Percentiles rank a stretch among this genome's conserved stretches.
phyloP scores from a whole-genome alignment of 1,284 basidiomycete species.

The Papiliotrema laurentii region DNA sequence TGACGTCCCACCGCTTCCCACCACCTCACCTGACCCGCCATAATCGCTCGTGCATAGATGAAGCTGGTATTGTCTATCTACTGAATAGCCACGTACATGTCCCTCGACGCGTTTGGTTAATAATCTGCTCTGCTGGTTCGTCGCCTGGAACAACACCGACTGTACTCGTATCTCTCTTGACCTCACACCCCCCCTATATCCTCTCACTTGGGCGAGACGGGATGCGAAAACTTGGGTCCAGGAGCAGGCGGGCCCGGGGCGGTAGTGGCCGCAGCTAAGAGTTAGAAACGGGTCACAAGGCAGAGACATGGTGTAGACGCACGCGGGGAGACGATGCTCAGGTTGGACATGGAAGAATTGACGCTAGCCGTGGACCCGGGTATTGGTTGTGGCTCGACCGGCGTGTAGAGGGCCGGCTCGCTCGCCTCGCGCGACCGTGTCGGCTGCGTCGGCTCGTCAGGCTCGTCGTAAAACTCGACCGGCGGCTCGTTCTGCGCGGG shows the following conservation, averaged over 20 bases:
- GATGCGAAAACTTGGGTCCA: slow-evolving; percentile 32
- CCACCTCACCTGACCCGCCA: too few species aligned
- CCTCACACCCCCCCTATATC: not conserved
- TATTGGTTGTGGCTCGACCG: too few species aligned
- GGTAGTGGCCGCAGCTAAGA: slow-evolving; percentile 28
- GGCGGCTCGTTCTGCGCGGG: not conserved
- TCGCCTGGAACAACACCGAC: too few species aligned
- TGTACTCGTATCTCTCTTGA: not conserved
- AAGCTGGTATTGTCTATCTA: too few species aligned
- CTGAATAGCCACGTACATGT: too few species aligned
- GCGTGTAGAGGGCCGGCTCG: not conserved
- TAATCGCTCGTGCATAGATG: too few species aligned
- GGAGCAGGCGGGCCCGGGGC: slow-evolving; percentile 42
- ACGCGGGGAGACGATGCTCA: slow-evolving; percentile 17
- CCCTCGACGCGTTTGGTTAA: too few species aligned
- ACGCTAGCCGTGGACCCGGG: not conserved
- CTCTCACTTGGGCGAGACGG: slow-evolving; percentile 8
- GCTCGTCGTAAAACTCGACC: not conserved
- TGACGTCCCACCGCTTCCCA: too few species aligned
- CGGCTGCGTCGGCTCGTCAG: not conserved
- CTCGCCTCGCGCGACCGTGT: not conserved
- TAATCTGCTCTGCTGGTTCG: too few species aligned
- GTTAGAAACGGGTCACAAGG: not conserved
- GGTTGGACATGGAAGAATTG: slow-evolving; percentile 6
- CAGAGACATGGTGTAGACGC: not conserved